Evolutionary conservation across 257 asterid genomes (phyloP), one percentile per base, ranked within the genome.

Genomic region (Rehmannia glutinosa): DNA sequence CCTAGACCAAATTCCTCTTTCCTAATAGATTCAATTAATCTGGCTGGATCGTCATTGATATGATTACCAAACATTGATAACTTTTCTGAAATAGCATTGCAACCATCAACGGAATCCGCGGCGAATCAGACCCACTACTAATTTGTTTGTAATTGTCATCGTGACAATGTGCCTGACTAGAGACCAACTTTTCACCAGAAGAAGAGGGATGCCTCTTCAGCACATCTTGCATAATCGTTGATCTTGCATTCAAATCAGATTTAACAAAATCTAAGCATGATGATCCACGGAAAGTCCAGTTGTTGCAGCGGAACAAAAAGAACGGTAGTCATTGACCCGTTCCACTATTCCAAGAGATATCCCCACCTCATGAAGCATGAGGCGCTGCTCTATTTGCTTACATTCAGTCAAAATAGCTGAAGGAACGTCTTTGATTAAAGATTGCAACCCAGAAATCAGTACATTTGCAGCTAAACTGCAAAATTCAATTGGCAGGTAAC

Each of bases 291-390:
- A 25, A 61, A 70, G 57, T 32, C 70, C 64, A 56, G 78, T 57
- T 20, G 57, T 52, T 27, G 58, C 25, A 41, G 69, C 56, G 53
- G 84, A 73, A 64, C 32, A 38, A 62, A 82, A 78, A 27, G 53
- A 64, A 62, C 78, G 69, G 74, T 77, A 79, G 55, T 88, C 96
- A 67, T 77, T 64, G 41, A 82, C 74, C 96, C 96, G 86, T 46
- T 88, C 94, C 64, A 74, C 62, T 63, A 88, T 50, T 53, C 91
- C 94, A 55, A 88, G 88, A 59, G 82, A 73, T 66, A 84, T 62
- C 33, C 96, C 96, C 33, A 86, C 83, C 61, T 83, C 85, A 76
- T 88, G 96, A 74, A 88, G 95, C 78, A 84, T 84, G 69, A 86
- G 55, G 53, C 91, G 89, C 53, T 86, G 80, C 69, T 80, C 81